Evolutionary conservation across 2,329 filamentous ascomycete genomes (phyloP).

Genomic region (Penicillium decumbens): DNA sequence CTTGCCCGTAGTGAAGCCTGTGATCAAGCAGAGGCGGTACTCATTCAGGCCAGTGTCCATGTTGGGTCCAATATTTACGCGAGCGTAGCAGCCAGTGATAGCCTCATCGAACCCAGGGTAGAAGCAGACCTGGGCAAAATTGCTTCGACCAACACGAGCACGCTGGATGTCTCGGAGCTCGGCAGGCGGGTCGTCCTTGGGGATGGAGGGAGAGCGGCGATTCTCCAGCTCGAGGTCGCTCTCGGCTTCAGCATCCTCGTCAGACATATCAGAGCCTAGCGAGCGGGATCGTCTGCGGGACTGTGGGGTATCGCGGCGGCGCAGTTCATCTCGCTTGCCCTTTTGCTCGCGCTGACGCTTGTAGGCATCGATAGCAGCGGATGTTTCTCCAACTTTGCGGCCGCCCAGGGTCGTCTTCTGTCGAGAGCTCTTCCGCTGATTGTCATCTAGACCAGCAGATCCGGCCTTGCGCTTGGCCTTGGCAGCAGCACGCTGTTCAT

Average conservation of each 20-base stretch:
- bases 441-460: conserved; percentile 72
- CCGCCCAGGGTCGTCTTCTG: conserved; percentile 64
- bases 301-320: conserved; percentile 41
- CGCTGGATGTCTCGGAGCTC: conserved; percentile 78
- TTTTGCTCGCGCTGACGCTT: conserved; percentile 59
- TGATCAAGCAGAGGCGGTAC: conserved; percentile 81
- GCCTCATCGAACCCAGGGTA: conserved; percentile 81
- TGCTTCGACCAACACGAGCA: conserved; percentile 74
- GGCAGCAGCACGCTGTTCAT: conserved; percentile 51
- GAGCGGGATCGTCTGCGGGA: conserved; percentile 57
- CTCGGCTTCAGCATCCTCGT: conserved; percentile 63
- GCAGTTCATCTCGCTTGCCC: conserved; percentile 46
- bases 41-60: conserved; percentile 65
- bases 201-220: conserved; percentile 48
- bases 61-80: conserved; percentile 77
- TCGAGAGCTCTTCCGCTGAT: conserved; percentile 67
- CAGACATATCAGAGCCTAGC: conserved; percentile 57
- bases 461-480: conserved; percentile 70
- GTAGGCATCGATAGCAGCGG: conserved; percentile 68
- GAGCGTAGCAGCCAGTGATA: conserved; percentile 77
- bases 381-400: conserved; percentile 63
- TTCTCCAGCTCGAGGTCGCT: conserved; percentile 77
- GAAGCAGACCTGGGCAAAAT: conserved; percentile 88
- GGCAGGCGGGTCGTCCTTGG: conserved; percentile 64
- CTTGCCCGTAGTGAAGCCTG: conserved; percentile 71